These are phyloP conservation scores for Durotheca rogersii DNA, from an alignment of 495 filamentous ascomycete species.

Conservation along the genomic window DNA sequence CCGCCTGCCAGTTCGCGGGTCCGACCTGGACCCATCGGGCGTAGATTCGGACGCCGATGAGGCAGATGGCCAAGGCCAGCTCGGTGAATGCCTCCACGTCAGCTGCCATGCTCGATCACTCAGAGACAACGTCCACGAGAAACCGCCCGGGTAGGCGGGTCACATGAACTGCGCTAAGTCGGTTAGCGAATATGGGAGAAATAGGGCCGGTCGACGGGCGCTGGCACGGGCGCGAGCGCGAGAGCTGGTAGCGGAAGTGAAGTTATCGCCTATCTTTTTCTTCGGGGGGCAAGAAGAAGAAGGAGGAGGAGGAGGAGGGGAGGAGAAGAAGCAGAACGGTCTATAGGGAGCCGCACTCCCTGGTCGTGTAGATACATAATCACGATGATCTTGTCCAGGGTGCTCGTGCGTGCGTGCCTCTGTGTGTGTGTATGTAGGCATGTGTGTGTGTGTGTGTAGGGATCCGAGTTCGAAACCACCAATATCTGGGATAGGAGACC, in stretches of 20 bases:
- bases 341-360: neutral
- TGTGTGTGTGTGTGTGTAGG: too few relatives aligned
- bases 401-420: too few relatives aligned
- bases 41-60: slow-evolving; percentile 52
- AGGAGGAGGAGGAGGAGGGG: neutral
- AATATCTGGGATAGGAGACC: neutral
- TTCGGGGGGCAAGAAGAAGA: neutral
- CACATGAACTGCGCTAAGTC: too few relatives aligned
- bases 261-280: too few relatives aligned
- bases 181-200: too few relatives aligned
- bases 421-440: too few relatives aligned
- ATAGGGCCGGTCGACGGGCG: too few relatives aligned
- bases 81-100: slow-evolving; percentile 54
- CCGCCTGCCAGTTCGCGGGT: slow-evolving; percentile 49
- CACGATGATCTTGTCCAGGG: too few relatives aligned
- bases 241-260: too few relatives aligned
- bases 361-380: too few relatives aligned
- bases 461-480: too few relatives aligned
- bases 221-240: too few relatives aligned
- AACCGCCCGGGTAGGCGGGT: neutral
- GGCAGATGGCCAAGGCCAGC: slow-evolving; percentile 48
- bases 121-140: neutral
- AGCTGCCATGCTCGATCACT: neutral
- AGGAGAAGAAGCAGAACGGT: neutral
- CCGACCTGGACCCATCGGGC: slow-evolving; percentile 56